Percentiles rank a stretch among this genome's conserved stretches.
phyloP scores from a whole-genome alignment of 495 filamentous ascomycete genomes.

The Cladorrhinum samala region DNA sequence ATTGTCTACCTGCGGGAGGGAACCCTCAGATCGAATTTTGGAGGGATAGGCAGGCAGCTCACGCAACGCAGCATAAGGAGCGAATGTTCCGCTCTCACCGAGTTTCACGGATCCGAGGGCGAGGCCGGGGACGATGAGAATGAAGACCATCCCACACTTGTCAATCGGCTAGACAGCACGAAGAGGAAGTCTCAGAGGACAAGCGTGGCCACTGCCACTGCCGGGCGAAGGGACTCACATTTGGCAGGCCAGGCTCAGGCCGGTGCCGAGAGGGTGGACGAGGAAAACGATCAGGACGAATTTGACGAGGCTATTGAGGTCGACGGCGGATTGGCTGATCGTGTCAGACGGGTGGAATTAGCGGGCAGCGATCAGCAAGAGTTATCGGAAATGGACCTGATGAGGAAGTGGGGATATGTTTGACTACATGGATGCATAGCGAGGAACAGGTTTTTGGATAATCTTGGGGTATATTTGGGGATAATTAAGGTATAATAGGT shows the following conservation, averaged over 20 bases:
- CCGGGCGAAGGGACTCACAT: neutral
- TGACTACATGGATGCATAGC: neutral
- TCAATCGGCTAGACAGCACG: neutral
- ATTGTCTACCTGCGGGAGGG: conserved; percentile 10
- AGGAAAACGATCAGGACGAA: neutral
- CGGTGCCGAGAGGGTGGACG: neutral
- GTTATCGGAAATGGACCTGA: neutral
- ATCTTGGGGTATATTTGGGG: too few relatives aligned
- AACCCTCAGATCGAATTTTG: too few relatives aligned
- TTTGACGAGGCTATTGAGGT: neutral
- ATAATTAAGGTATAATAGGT: too few relatives aligned
- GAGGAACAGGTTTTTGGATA: too few relatives aligned
- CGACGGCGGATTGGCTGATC: neutral
- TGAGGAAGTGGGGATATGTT: neutral
- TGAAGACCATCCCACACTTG: neutral
- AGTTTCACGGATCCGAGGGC: neutral
- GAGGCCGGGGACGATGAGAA: neutral
- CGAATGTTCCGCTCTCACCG: neutral
- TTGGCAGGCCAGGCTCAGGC: neutral
- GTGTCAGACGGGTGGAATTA: neutral
- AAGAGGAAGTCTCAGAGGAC: neutral
- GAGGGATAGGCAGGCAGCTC: neutral
- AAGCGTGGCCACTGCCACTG: neutral
- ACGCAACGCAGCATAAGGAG: neutral
- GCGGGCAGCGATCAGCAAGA: neutral